Conservation (phyloP, 2,329 filamentous ascomycete genomes). For the Pseudogymnoascus sp. region DNA sequence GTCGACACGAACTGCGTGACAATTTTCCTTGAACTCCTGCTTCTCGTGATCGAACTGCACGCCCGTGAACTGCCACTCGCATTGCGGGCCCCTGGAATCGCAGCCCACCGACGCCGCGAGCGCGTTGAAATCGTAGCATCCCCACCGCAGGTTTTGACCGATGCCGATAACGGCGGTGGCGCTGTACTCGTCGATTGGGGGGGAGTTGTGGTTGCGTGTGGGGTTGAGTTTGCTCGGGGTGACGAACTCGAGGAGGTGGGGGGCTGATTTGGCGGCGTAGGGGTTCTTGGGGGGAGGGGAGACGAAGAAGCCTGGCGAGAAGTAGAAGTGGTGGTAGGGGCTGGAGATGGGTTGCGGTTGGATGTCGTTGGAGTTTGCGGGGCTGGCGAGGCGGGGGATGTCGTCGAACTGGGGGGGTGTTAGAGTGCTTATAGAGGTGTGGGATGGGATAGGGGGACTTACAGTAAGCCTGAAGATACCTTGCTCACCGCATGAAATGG, state of each 20-base stretch:
- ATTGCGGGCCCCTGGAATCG: constrained; percentile 28
- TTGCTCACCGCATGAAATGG: constrained; percentile 19
- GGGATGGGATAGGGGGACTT: constrained; percentile 10
- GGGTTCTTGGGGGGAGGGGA: constrained; percentile 26
- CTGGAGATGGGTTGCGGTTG: constrained; percentile 25
- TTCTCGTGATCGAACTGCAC: constrained; percentile 23
- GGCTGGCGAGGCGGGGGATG: constrained; percentile 21
- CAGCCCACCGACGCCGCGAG: constrained; percentile 34
- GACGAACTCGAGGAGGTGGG: constrained; percentile 28
- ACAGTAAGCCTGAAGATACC: constrained; percentile 25
- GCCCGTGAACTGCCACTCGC: constrained; percentile 34
- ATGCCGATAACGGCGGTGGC: not conserved
- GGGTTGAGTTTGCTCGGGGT: constrained; percentile 19
- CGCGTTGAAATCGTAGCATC: constrained; percentile 33
- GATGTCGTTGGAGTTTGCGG: constrained; percentile 15
- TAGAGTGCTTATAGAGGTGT: constrained; percentile 3
- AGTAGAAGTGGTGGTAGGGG: constrained; percentile 30
- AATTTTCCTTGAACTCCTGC: constrained; percentile 18
- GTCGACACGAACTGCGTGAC: constrained; percentile 22
- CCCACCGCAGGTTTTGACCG: constrained; percentile 22
- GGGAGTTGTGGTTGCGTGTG: not conserved
- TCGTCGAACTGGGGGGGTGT: constrained; percentile 25
- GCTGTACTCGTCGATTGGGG: not conserved
- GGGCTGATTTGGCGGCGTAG: constrained; percentile 26
- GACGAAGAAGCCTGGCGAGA: constrained; percentile 31